These are phyloP conservation scores for Crucibulum laeve DNA, from an alignment of 768 basidiomycete genomes.

Conservation along the genomic window DNA sequence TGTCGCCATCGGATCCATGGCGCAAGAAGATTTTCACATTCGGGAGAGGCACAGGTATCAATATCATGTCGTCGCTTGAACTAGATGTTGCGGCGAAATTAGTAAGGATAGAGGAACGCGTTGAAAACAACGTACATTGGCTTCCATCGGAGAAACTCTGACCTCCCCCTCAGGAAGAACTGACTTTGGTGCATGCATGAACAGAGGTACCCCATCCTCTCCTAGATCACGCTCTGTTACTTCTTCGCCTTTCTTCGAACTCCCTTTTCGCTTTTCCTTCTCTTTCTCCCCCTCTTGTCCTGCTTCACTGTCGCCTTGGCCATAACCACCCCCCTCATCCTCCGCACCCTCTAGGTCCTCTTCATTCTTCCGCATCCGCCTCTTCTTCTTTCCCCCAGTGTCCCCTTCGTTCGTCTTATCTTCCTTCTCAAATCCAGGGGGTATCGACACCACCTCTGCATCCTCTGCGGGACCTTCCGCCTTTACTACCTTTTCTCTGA, in stretches of 20 bases:
- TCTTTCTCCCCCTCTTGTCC: slow-evolving; percentile 13
- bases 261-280: slow-evolving; percentile 13
- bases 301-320: not conserved
- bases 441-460: slow-evolving; percentile 1
- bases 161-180: not conserved
- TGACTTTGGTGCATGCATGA: not conserved
- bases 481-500: slow-evolving; percentile 38
- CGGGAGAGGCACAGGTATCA: slow-evolving; percentile 29
- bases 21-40: slow-evolving; percentile 39
- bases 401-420: slow-evolving; percentile 8
- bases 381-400: not conserved
- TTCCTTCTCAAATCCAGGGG: slow-evolving; percentile 10
- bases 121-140: not conserved
- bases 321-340: slow-evolving; percentile 10
- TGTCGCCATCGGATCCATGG: slow-evolving; percentile 42
- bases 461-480: slow-evolving; percentile 5
- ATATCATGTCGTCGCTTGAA: slow-evolving; percentile 4
- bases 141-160: not conserved
- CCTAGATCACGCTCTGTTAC: slow-evolving; percentile 16
- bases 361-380: slow-evolving; percentile 7
- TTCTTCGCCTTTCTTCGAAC: slow-evolving; percentile 18
- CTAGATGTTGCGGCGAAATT: not conserved
- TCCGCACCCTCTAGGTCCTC: slow-evolving; percentile 12
- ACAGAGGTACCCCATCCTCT: slow-evolving; percentile 23
- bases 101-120: not conserved